Evolutionary conservation across 345 rosid genomes (phyloP), one percentile per base, ranked within the genome.

Genomic region (Populus euphratica): DNA sequence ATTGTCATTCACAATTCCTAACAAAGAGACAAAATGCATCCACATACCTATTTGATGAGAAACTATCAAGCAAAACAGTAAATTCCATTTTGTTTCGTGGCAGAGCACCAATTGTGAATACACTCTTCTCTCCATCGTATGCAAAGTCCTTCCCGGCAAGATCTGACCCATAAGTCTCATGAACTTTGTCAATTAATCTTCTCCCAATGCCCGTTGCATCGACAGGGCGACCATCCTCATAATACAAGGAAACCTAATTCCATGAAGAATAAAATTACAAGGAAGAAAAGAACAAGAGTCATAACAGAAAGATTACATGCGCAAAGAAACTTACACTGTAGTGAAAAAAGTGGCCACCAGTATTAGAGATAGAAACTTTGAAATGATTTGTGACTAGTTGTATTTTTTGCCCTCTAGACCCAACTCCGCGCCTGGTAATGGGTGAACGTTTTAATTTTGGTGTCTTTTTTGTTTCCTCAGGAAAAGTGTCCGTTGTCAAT

Each of bases 121-220:
- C 66, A 41, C 65, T 82, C 69, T 82, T 78, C 68, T 78, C 79
- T 23, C 85, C 85, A 70, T 81, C 84, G 29, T 81, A 81, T 8
- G 84, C 84, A 74, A 81, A 81, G 6, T 74, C 63, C 72, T 78
- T 78, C 17, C 79, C 81, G 23, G 76, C 68, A 23, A 82, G 70
- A 18, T 78, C 85, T 10, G 73, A 64, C 27, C 9, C 49, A 59
- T 82, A 82, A 8, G 85, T 82, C 76, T 78, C 69, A 17, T 68
- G 69, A 50, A 82, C 79, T 23, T 70, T 82, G 18, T 78, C 85
- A 5, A 82, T 72, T 12, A 81, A 20, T 43, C 36, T 76, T 77
- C 80, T 72, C 13, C 83, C 79, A 21, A 80, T 29, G 47, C 83
- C 76, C 74, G 73, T 81, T 4, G 47, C 70, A 8, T 81, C 80